Conservation (phyloP, 305 asterid species). For the Ajuga reptans region DNA sequence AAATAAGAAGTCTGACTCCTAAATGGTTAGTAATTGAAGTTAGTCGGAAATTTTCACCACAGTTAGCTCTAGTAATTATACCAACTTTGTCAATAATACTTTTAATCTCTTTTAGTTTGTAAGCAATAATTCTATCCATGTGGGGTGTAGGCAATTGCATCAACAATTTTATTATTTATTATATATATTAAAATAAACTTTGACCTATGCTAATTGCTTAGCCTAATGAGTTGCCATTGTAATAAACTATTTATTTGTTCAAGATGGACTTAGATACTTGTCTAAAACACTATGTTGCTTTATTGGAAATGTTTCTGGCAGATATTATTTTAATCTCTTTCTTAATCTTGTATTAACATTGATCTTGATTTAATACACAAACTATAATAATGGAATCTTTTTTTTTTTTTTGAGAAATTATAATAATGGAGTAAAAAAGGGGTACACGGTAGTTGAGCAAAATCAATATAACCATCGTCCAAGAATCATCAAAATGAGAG, state of each 20-base stretch:
- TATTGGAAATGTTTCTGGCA: conserved; percentile 25
- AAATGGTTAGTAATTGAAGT: no score
- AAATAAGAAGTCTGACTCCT: no score
- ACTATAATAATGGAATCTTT: not conserved
- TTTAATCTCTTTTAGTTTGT: not conserved
- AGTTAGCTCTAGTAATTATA: no score
- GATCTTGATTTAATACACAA: not conserved
- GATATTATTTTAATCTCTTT: conserved; percentile 3
- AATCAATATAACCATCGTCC: no score
- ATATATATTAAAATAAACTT: not conserved
- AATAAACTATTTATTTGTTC: conserved; percentile 20
- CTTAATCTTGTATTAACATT: conserved; percentile 19
- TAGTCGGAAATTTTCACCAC: no score
- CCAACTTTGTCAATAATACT: not conserved
- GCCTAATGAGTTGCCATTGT: not conserved
- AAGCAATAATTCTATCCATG: conserved; percentile 35
- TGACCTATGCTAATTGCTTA: conserved; percentile 3
- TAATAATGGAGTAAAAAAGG: no score
- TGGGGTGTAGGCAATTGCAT: conserved; percentile 27
- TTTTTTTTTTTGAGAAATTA: no score
- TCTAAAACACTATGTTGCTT: conserved; percentile 20
- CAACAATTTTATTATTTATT: conserved; percentile 20
- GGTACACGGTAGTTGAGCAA: no score
- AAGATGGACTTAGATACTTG: conserved; percentile 29
- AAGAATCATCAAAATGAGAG: no score